phyloP scores from a whole-genome alignment of 345 rosid genomes.

The Populus tremula region DNA sequence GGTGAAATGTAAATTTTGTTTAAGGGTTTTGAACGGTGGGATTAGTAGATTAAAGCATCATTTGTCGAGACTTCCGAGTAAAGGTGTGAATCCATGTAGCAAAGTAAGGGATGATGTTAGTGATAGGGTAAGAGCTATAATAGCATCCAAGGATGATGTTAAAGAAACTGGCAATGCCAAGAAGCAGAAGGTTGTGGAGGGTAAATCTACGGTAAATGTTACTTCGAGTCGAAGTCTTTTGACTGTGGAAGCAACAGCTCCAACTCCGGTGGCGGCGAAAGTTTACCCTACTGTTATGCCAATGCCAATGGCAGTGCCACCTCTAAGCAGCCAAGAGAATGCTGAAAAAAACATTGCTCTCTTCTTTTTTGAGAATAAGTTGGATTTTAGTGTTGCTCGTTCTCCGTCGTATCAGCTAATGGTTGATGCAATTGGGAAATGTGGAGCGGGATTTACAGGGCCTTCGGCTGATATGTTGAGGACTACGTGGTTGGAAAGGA shows the following conservation, averaged over 20 bases:
- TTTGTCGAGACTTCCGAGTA: slow-evolving; percentile 78
- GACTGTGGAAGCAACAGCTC: slow-evolving; percentile 26
- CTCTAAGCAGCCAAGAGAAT: slow-evolving; percentile 48
- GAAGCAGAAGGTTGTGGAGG: slow-evolving; percentile 47
- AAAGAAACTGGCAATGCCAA: slow-evolving; percentile 45
- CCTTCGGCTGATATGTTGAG: slow-evolving; percentile 59
- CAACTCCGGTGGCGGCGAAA: slow-evolving; percentile 41
- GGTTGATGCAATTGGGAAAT: slow-evolving; percentile 69
- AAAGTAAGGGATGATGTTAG: slow-evolving; percentile 81
- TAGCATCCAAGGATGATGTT: slow-evolving; percentile 57
- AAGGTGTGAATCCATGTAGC: slow-evolving; percentile 88
- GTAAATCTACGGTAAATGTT: slow-evolving; percentile 40
- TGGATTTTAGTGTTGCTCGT: slow-evolving; percentile 64
- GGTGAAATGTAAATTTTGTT: slow-evolving; percentile 77
- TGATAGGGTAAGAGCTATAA: slow-evolving; percentile 62
- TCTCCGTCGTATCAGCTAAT: slow-evolving; percentile 67
- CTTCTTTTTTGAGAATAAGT: slow-evolving; percentile 79
- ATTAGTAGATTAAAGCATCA: slow-evolving; percentile 91
- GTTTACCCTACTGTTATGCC: slow-evolving; percentile 42
- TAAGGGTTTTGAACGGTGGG: slow-evolving; percentile 72
- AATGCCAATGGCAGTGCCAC: slow-evolving; percentile 27
- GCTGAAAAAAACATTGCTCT: slow-evolving; percentile 72
- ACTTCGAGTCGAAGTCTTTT: slow-evolving; percentile 32
- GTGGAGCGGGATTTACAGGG: slow-evolving; percentile 48
- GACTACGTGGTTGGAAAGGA: slow-evolving; percentile 57